phyloP scores from a whole-genome alignment of 148 eudicot species.

The Fagopyrum esculentum region DNA sequence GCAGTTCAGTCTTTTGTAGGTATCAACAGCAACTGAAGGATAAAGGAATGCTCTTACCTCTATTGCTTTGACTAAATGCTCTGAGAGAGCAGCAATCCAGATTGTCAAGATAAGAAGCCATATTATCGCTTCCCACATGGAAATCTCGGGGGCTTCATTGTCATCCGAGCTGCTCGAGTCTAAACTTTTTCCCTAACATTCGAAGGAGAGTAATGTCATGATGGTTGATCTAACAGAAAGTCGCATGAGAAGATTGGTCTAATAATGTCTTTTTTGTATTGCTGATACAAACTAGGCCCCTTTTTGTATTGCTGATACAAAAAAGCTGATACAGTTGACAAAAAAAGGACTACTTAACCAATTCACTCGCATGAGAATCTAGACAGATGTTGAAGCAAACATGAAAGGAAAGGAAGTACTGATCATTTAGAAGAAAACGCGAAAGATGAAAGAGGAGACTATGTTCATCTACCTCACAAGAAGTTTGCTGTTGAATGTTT shows the following conservation, averaged over 20 bases:
- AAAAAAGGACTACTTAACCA: too few relatives aligned
- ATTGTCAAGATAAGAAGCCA: constrained; percentile 37
- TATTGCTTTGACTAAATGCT: constrained; percentile 40
- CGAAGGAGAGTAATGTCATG: not conserved
- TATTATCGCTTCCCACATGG: constrained; percentile 36
- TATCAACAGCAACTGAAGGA: not conserved
- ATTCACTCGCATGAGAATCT: too few relatives aligned
- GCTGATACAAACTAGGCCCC: too few relatives aligned
- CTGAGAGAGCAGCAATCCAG: constrained; percentile 35
- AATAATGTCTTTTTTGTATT: too few relatives aligned
- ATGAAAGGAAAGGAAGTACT: too few relatives aligned
- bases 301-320: too few relatives aligned
- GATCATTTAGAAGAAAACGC: too few relatives aligned
- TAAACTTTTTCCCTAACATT: constrained; percentile 4
- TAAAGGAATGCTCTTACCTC: constrained; percentile 21
- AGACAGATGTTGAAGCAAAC: too few relatives aligned
- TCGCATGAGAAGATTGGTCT: too few relatives aligned
- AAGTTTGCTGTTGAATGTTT: not conserved
- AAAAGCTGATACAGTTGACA: too few relatives aligned
- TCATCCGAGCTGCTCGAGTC: constrained; percentile 16
- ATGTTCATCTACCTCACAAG: not conserved
- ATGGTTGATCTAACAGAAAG: not conserved
- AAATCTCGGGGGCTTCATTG: constrained; percentile 29
- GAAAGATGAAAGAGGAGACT: too few relatives aligned
- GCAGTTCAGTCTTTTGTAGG: not conserved